Base-by-base conservation (phyloP, 2,329 filamentous ascomycete species). In the Onygena corvina region DNA sequence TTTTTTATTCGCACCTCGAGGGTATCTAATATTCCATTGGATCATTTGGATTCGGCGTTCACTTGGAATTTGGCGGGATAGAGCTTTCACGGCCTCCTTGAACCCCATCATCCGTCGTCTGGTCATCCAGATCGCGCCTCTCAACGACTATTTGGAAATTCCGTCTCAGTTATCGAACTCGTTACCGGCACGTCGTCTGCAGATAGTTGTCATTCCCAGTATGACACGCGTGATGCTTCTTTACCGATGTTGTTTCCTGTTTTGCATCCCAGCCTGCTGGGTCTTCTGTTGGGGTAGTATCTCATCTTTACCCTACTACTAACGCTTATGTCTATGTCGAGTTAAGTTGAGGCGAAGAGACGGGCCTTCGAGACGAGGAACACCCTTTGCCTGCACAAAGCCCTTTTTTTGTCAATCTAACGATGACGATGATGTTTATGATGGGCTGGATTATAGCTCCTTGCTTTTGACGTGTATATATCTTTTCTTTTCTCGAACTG, bases 351-450 rank as follows among this genome's bases (percentile, higher is more conserved):
- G 25, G 36, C 36, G 25, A 16, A 25, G 4, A 5, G 25, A 20
- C 16, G n/a, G 36, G 27, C 16, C 21, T 2, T 42, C 36, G 27
- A 25, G 21, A 42, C 25, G n/a, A 9, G 36, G 20, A n/a, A 23
- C n/a, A 42, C n/a, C 23, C 6, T 27, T 25, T 42, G 25, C 36
- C 25, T 42, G 36, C 36, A 42, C 36, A 42, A 42, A 42, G 36
- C 36, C 27, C 9, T 16, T 27, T 27, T 25, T 16, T 42, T 42
- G 27, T 27, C 36, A 23, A 42, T 42, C 36, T 42, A 42, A 42
- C 27, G 36, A 42, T 27, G 21, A 42, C 36, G 36, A 42, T 42
- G 36, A 42, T 42, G 36, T 42, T 42, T 42, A 42, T 42, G 36
- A 42, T 42, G 21, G 36, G 36, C n/a, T 42, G 12, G 36, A 42